Conservation (phyloP, 768 basidiomycete genomes). For the Butyriboletus loyo region DNA sequence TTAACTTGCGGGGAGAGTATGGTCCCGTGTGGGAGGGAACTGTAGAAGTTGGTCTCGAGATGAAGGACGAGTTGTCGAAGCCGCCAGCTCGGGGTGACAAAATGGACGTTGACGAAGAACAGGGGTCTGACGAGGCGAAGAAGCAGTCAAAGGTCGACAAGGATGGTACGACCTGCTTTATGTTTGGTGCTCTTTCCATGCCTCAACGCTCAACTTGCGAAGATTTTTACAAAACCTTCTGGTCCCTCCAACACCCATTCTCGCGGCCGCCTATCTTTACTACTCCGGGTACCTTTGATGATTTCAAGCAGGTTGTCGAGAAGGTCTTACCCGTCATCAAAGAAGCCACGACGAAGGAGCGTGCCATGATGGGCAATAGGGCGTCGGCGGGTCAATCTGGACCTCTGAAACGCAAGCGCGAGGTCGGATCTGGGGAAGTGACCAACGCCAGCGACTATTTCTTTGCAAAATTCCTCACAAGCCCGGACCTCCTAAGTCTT, state of each 20-base stretch:
- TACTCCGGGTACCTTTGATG: constrained; percentile 48
- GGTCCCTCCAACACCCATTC: constrained; percentile 85
- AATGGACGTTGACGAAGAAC: constrained; percentile 61
- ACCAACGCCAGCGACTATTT: constrained; percentile 68
- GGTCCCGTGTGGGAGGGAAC: constrained; percentile 76
- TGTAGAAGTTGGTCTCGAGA: constrained; percentile 36
- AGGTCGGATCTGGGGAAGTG: constrained; percentile 52
- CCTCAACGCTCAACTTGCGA: constrained; percentile 6
- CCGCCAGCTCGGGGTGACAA: constrained; percentile 39
- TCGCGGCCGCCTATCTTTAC: constrained; percentile 75
- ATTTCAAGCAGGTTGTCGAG: constrained; percentile 69
- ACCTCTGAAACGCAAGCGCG: constrained; percentile 64
- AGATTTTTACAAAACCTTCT: constrained; percentile 88
- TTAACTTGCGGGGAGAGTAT: constrained; percentile 87
- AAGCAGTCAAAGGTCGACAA: constrained; percentile 50
- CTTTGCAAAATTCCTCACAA: constrained; percentile 92
- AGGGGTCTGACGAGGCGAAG: constrained; percentile 24
- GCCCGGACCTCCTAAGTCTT: constrained; percentile 79
- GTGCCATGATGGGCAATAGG: constrained; percentile 82
- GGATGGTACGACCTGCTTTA: constrained; percentile 45
- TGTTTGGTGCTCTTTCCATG: neutral
- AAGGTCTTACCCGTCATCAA: constrained; percentile 76
- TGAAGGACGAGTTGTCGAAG: constrained; percentile 30
- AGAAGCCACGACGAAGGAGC: constrained; percentile 85
- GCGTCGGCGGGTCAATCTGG: constrained; percentile 36